phyloP scores from a whole-genome alignment of 495 filamentous ascomycete genomes.

The Penicillium coprophilum region DNA sequence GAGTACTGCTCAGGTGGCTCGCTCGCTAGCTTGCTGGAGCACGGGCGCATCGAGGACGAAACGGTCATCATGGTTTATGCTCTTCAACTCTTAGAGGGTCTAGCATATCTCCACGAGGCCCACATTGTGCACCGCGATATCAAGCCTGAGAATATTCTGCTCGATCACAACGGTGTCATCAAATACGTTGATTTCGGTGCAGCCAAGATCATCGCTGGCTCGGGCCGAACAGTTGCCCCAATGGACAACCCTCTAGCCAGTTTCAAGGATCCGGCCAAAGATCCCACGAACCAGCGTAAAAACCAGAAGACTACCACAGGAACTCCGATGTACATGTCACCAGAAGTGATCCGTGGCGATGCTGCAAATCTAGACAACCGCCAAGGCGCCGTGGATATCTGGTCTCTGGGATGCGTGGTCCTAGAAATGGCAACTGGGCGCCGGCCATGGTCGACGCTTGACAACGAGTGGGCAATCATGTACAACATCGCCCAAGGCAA shows the following conservation, averaged over 20 bases:
- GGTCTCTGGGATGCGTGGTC: slow-evolving; percentile 96
- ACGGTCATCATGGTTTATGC: slow-evolving; percentile 98
- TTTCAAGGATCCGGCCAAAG: slow-evolving; percentile 15
- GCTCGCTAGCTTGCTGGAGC: slow-evolving; percentile 84
- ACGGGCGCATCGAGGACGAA: slow-evolving; percentile 96
- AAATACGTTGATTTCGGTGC: slow-evolving; percentile 99
- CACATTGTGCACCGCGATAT: slow-evolving; percentile 94
- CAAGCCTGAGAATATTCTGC: slow-evolving; percentile 97
- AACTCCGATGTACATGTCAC: slow-evolving; percentile 99
- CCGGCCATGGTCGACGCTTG: slow-evolving; percentile 92
- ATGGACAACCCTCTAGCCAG: slow-evolving; percentile 49
- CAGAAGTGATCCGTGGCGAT: slow-evolving; percentile 92
- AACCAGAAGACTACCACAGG: slow-evolving; percentile 92
- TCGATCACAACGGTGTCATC: slow-evolving; percentile 96
- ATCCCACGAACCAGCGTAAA: slow-evolving; percentile 42
- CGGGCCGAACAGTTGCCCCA: slow-evolving; percentile 81
- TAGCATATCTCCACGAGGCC: slow-evolving; percentile 90
- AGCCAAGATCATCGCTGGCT: slow-evolving; percentile 93
- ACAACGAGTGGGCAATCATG: slow-evolving; percentile 99
- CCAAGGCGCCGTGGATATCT: slow-evolving; percentile 93
- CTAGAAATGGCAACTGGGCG: slow-evolving; percentile 96
- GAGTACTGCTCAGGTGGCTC: slow-evolving; percentile 97
- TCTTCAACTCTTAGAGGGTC: slow-evolving; percentile 89
- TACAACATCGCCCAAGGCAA: slow-evolving; percentile 99
- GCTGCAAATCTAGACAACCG: slow-evolving; percentile 50